Evolutionary conservation across 2,329 filamentous ascomycete species (phyloP).

Genomic region (Aspergillus eucalypticola): DNA sequence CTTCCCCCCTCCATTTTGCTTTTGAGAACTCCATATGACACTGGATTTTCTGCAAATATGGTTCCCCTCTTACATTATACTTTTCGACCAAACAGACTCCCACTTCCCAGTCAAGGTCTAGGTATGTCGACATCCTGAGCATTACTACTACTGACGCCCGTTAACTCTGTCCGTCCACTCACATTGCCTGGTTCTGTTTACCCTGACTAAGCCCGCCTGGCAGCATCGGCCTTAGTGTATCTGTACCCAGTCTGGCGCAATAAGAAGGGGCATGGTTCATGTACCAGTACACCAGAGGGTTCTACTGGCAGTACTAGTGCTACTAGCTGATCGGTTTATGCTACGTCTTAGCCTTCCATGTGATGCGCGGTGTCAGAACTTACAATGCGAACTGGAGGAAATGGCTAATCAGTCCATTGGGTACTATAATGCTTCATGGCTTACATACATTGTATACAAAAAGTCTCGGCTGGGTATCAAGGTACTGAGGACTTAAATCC

Average conservation of each 20-base stretch:
- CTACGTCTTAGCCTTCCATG: too few species aligned
- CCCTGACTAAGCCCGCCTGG: not conserved
- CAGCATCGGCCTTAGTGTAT: not conserved
- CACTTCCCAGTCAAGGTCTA: too few species aligned
- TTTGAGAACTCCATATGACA: too few species aligned
- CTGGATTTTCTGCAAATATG: too few species aligned
- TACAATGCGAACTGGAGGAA: not conserved
- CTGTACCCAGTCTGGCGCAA: not conserved
- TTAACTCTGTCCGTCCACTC: not conserved
- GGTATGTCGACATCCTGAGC: not conserved
- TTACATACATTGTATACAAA: constrained; percentile 3
- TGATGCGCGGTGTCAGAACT: not conserved
- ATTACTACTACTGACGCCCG: not conserved
- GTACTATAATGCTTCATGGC: not conserved
- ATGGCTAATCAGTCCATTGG: not conserved
- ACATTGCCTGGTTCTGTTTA: not conserved
- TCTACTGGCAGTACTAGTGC: too few species aligned
- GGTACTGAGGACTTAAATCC: constrained; percentile 2
- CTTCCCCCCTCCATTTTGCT: not conserved
- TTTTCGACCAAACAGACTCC: too few species aligned
- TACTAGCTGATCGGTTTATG: too few species aligned
- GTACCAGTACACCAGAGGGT: too few species aligned
- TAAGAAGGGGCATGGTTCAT: not conserved
- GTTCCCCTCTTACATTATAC: too few species aligned
- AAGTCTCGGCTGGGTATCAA: constrained; percentile 16